Conservation (phyloP, 2,329 filamentous ascomycete species). For the Microdochium bolleyi region DNA sequence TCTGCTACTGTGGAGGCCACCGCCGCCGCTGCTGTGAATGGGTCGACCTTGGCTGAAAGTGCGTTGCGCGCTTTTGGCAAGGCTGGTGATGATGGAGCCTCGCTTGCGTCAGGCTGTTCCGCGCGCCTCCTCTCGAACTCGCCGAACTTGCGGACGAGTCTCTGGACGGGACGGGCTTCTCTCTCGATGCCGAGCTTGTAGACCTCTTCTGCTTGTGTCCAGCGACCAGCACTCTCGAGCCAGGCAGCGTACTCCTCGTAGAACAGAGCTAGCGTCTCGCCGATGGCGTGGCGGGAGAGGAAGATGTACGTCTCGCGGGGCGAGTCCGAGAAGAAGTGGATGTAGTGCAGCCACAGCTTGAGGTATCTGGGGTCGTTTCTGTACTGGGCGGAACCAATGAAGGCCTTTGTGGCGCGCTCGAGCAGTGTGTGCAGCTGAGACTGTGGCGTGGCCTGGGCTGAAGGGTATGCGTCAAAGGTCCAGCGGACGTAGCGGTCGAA, state of each 20-base stretch:
- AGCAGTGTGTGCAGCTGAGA: conserved; percentile 85
- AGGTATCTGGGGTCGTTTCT: conserved; percentile 93
- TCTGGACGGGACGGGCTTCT: conserved; percentile 74
- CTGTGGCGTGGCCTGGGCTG: conserved; percentile 81
- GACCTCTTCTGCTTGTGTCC: conserved; percentile 89
- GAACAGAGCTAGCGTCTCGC: conserved; percentile 79
- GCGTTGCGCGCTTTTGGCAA: conserved; percentile 77
- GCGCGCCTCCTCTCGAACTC: conserved; percentile 79
- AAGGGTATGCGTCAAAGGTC: conserved; percentile 92
- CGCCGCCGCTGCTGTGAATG: conserved; percentile 56
- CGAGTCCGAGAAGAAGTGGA: conserved; percentile 85
- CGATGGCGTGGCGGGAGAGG: conserved; percentile 79
- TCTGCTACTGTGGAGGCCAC: conserved; percentile 37
- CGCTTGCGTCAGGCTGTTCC: conserved; percentile 51
- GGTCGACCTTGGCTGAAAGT: conserved; percentile 77
- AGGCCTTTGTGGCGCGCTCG: conserved; percentile 86
- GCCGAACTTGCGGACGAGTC: conserved; percentile 79
- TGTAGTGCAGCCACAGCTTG: conserved; percentile 90
- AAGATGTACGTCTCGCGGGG: conserved; percentile 91
- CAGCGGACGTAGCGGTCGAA: conserved; percentile 97
- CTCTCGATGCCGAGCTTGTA: conserved; percentile 84
- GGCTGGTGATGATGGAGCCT: conserved; percentile 76
- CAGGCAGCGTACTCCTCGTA: conserved; percentile 96
- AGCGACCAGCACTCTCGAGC: conserved; percentile 77
- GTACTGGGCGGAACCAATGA: conserved; percentile 79